A percentile compares a stretch with the other conserved stretches of the same genome.
These are phyloP conservation scores for Pezicula carpinea DNA, from an alignment of 2,329 filamentous ascomycete genomes.

Conservation along the genomic window DNA sequence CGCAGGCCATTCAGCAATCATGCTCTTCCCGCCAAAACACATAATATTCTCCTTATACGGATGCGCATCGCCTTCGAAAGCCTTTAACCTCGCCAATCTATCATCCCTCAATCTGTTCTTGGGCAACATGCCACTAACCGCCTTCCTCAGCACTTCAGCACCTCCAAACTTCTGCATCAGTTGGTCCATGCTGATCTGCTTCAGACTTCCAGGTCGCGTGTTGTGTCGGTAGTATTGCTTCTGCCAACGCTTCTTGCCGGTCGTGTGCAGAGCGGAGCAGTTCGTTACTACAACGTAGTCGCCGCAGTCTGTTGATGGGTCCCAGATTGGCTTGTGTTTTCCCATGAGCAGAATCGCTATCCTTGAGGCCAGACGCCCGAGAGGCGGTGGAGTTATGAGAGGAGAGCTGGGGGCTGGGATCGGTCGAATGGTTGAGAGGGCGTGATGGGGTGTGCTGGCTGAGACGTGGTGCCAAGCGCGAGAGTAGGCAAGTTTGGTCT, in stretches of 20 bases:
- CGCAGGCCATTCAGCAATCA: conserved; percentile 20
- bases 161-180: conserved; percentile 94
- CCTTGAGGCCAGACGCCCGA: conserved; percentile 81
- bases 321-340: conserved; percentile 98
- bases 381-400: conserved; percentile 62
- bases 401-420: conserved; percentile 31
- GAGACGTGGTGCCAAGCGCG: conserved; percentile 88
- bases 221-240: conserved; percentile 96
- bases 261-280: conserved; percentile 81
- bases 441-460: conserved; percentile 62
- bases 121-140: conserved; percentile 94
- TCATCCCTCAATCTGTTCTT: conserved; percentile 92
- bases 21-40: conserved; percentile 55
- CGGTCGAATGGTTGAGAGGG: conserved; percentile 46
- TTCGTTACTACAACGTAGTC: conserved; percentile 96
- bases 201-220: conserved; percentile 81
- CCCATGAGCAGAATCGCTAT: conserved; percentile 91
- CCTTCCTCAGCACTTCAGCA: conserved; percentile 82
- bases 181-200: conserved; percentile 87
- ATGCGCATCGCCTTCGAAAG: conserved; percentile 88
- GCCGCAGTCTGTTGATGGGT: conserved; percentile 96
- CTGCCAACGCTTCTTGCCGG: conserved; percentile 87
- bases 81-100: conserved; percentile 83
- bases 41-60: conserved; percentile 89
- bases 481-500: conserved; percentile 96